These are phyloP conservation scores for Haplosporangium sp. DNA, from an alignment of 371 early-diverging fungal genomes.

Conservation along the genomic window DNA sequence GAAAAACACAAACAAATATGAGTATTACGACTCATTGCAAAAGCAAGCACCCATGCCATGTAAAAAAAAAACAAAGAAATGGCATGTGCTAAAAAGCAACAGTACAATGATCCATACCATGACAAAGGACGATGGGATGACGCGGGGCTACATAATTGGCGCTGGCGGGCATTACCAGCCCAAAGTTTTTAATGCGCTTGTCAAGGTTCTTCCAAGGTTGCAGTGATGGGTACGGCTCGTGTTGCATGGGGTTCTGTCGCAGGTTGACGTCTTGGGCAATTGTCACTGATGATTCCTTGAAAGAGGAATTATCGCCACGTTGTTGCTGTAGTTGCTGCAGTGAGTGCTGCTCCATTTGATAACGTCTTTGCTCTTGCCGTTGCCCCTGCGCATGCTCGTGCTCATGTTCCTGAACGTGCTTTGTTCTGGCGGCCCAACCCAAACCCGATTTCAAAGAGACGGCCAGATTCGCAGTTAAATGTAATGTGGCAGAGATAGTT, in stretches of 20 bases:
- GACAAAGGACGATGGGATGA: constrained; percentile 88
- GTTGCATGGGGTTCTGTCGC: constrained; percentile 10
- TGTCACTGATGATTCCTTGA: constrained; percentile 2
- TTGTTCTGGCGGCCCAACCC: constrained; percentile 4
- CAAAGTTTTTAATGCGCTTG: constrained; percentile 36
- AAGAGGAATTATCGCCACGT: neutral
- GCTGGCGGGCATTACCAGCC: constrained; percentile 61
- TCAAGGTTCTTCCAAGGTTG: constrained; percentile 49
- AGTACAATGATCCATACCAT: constrained; percentile 60
- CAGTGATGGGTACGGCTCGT: constrained; percentile 46
- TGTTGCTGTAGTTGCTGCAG: no score
- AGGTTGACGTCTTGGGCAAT: constrained; percentile 21
- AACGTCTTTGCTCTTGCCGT: no score
- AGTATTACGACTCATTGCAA: no score
- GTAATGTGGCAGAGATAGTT: constrained; percentile 37
- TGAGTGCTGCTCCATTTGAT: no score
- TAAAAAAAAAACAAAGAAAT: no score
- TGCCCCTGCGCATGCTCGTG: no score
- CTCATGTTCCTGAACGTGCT: no score
- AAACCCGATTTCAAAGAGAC: constrained; percentile 32
- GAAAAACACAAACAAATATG: no score
- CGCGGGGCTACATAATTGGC: constrained; percentile 79
- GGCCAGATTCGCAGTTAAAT: constrained; percentile 24
- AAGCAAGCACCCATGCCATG: no score
- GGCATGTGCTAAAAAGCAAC: no score